Evolutionary conservation across 2,329 filamentous ascomycete species (phyloP).

Genomic region (Trichocomaceae sp.): DNA sequence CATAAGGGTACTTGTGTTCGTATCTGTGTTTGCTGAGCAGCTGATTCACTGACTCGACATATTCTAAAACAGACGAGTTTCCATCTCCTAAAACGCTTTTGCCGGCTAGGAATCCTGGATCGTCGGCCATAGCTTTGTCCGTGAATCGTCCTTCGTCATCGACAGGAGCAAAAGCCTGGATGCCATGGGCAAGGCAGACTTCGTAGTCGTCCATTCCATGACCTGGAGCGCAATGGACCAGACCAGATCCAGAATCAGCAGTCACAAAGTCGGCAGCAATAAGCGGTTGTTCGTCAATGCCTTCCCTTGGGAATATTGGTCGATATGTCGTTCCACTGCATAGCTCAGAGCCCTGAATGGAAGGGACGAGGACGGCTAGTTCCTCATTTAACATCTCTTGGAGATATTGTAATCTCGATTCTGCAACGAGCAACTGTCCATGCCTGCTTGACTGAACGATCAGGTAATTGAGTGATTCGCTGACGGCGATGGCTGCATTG

Average conservation of each 20-base stretch:
- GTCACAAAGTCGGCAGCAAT: conserved; percentile 86
- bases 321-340: conserved; percentile 57
- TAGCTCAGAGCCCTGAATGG: conserved; percentile 60
- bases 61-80: conserved; percentile 59
- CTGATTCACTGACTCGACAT: conserved; percentile 54
- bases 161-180: conserved; percentile 74
- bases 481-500: conserved; percentile 81
- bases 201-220: conserved; percentile 97
- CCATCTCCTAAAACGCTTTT: conserved; percentile 66
- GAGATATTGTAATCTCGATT: conserved; percentile 59
- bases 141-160: conserved; percentile 78
- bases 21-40: conserved; percentile 66
- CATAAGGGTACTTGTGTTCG: conserved; percentile 91
- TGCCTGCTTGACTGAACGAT: conserved; percentile 54
- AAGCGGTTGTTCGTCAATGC: conserved; percentile 58
- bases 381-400: conserved; percentile 46
- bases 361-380: conserved; percentile 46
- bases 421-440: conserved; percentile 63
- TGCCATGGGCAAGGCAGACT: conserved; percentile 62
- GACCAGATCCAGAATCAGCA: conserved; percentile 78
- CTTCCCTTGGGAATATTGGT: conserved; percentile 60
- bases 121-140: conserved; percentile 64
- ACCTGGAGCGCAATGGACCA: conserved; percentile 92
- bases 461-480: conserved; percentile 65
- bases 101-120: conserved; percentile 62